Conservation (phyloP, 2,329 filamentous ascomycete genomes). For the Diaporthe aspalathi region DNA sequence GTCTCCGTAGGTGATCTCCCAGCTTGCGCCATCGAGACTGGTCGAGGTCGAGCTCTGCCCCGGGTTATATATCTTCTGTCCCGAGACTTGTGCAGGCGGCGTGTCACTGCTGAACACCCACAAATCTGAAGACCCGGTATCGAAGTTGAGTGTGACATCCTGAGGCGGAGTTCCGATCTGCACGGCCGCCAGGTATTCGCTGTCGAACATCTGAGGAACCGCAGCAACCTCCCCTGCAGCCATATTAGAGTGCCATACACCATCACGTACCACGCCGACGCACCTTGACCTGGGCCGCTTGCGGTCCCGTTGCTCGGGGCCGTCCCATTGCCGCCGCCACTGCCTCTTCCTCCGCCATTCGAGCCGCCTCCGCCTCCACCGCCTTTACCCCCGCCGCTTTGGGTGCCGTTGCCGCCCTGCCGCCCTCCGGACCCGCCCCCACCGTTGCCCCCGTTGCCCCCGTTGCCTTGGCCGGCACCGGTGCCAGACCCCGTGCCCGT, state of each 20-base stretch:
- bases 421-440: neutral
- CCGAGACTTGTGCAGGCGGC: conserved; percentile 55
- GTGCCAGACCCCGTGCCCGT: conserved; percentile 2
- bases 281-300: conserved; percentile 39
- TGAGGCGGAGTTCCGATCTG: conserved; percentile 65
- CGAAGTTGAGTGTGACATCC: conserved; percentile 72
- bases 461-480: conserved; percentile 15
- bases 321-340: conserved; percentile 24
- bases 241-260: conserved; percentile 39
- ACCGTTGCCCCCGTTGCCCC: conserved; percentile 21
- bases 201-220: conserved; percentile 59
- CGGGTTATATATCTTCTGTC: conserved; percentile 68
- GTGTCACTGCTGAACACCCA: conserved; percentile 74
- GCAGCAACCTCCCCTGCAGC: conserved; percentile 52
- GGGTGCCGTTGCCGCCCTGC: neutral
- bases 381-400: neutral
- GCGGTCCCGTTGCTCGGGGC: conserved; percentile 21
- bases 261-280: neutral
- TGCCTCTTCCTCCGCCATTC: neutral
- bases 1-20: conserved; percentile 73
- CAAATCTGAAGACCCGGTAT: conserved; percentile 76
- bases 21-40: conserved; percentile 53
- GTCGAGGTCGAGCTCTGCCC: conserved; percentile 53
- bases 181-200: conserved; percentile 68
- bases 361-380: neutral